phyloP scores from a whole-genome alignment of 2,329 filamentous ascomycete genomes.

The Penicillium griseofulvum region DNA sequence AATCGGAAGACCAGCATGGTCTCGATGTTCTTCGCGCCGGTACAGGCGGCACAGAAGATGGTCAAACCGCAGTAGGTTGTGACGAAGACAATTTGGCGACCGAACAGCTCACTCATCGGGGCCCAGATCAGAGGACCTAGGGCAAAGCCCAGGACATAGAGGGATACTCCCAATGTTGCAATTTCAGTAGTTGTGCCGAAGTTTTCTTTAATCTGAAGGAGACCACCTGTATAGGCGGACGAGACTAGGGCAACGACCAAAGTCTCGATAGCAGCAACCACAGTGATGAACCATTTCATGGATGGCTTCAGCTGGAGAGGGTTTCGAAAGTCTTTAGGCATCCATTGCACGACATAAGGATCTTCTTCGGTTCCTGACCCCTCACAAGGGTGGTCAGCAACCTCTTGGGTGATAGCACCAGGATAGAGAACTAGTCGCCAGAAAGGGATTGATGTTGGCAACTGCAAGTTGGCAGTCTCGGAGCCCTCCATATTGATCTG shows the following conservation, averaged over 20 bases:
- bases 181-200: slow-evolving; percentile 40
- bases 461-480: slow-evolving; percentile 5
- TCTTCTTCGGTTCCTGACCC: slow-evolving; percentile 44
- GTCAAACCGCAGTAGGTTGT: slow-evolving; percentile 47
- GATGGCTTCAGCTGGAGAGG: slow-evolving; percentile 35
- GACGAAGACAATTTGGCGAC: slow-evolving; percentile 37
- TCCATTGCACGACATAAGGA: slow-evolving; percentile 45
- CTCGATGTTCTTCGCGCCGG: slow-evolving; percentile 57
- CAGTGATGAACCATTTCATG: slow-evolving; percentile 44
- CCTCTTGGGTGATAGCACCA: slow-evolving; percentile 36
- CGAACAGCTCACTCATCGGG: slow-evolving; percentile 39
- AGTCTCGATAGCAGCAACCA: slow-evolving; percentile 40
- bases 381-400: slow-evolving; percentile 31
- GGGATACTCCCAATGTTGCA: slow-evolving; percentile 44
- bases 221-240: slow-evolving; percentile 43
- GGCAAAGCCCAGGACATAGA: slow-evolving; percentile 49
- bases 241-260: slow-evolving; percentile 46
- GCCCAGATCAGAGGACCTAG: slow-evolving; percentile 48
- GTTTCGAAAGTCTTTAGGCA: slow-evolving; percentile 44
- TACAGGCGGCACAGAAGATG: slow-evolving; percentile 60
- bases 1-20: slow-evolving; percentile 66
- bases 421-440: slow-evolving; percentile 35
- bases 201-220: slow-evolving; percentile 33
- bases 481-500: slow-evolving; percentile 9
- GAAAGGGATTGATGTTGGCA: slow-evolving; percentile 30